phyloP scores from a whole-genome alignment of 2,329 filamentous ascomycete genomes.

The Sclerotinia spermophila region DNA sequence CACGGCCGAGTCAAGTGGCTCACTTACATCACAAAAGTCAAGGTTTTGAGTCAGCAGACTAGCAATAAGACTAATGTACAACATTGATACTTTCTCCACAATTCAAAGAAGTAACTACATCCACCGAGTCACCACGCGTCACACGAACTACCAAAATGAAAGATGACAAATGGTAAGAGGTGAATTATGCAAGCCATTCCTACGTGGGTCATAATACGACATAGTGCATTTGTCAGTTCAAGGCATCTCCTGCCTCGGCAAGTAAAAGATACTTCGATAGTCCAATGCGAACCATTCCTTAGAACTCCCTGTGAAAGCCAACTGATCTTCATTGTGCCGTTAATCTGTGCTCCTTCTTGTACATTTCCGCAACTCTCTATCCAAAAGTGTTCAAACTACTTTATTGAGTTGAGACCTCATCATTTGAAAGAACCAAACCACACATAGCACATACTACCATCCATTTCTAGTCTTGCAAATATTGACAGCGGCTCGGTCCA shows the following conservation, averaged over 20 bases:
- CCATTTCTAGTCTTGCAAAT: background rate
- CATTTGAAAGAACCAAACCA: background rate
- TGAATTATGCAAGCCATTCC: background rate
- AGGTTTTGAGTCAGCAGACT: background rate
- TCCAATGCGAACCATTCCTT: background rate
- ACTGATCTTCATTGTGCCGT: background rate
- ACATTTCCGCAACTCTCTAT: too few relatives aligned
- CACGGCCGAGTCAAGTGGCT: slow-evolving; percentile 4
- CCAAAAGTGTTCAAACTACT: background rate
- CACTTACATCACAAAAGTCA: background rate
- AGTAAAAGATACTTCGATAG: background rate
- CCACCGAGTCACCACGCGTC: background rate
- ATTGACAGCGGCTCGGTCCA: background rate
- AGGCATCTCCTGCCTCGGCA: background rate
- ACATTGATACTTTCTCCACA: background rate
- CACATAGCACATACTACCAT: background rate
- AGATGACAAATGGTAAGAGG: background rate
- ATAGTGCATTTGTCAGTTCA: background rate
- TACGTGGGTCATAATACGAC: background rate
- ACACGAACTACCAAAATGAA: background rate
- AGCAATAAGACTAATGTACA: background rate
- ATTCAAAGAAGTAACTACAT: background rate
- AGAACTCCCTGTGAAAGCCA: background rate
- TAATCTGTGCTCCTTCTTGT: background rate
- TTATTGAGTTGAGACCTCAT: background rate